phyloP scores from a whole-genome alignment of 192 early-diverging fungal species.

The Backusella westeae region DNA sequence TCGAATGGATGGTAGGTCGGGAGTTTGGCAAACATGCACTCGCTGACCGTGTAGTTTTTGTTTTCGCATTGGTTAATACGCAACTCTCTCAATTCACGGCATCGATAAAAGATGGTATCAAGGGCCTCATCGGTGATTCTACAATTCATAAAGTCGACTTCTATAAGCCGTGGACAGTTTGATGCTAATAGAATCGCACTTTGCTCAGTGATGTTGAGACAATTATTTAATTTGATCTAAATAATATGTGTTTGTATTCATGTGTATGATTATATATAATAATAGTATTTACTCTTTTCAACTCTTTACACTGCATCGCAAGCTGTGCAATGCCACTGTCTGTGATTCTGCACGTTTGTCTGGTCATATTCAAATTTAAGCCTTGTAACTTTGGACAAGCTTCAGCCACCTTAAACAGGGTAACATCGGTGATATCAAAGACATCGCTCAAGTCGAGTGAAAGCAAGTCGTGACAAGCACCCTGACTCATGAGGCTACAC shows the following conservation, averaged over 20 bases:
- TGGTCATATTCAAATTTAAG: slow-evolving; percentile 50
- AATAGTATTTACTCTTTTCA: slow-evolving; percentile 49
- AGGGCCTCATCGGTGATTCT: slow-evolving; percentile 47
- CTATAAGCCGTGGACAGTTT: slow-evolving; percentile 50
- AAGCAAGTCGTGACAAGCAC: slow-evolving; percentile 32
- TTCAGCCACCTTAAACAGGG: slow-evolving; percentile 41
- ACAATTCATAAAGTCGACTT: slow-evolving; percentile 56
- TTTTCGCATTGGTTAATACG: slow-evolving; percentile 37
- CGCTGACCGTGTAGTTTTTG: slow-evolving; percentile 25
- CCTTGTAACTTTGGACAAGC: slow-evolving; percentile 53
- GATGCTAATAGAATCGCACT: slow-evolving; percentile 46
- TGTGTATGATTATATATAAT: background rate
- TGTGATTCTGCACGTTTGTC: slow-evolving; percentile 17
- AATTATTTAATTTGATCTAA: slow-evolving; percentile 58
- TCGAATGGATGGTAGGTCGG: background rate
- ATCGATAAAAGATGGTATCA: slow-evolving; percentile 38
- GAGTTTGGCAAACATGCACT: slow-evolving; percentile 33
- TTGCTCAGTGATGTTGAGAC: slow-evolving; percentile 44
- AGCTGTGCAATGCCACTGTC: slow-evolving; percentile 43
- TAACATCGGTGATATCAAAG: slow-evolving; percentile 39
- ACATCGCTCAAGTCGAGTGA: slow-evolving; percentile 55
- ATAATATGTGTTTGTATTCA: too few relatives aligned
- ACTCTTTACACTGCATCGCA: slow-evolving; percentile 41
- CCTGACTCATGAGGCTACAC: slow-evolving; percentile 36
- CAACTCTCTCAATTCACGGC: slow-evolving; percentile 50